phyloP scores from a whole-genome alignment of 73 alveolate genomes.

The Loxodes magnus region DNA sequence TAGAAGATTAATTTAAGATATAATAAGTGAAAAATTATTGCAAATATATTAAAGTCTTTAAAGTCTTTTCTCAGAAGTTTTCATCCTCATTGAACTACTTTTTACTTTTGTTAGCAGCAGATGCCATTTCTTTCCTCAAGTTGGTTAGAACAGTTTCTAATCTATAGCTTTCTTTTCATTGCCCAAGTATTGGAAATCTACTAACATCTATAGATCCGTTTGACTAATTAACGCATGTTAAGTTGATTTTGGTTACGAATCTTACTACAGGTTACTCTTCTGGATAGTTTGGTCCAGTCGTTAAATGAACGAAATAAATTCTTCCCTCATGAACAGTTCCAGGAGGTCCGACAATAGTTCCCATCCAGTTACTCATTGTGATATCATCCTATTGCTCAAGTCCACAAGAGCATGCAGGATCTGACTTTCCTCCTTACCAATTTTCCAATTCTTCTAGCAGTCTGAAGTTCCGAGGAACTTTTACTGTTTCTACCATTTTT shows the following conservation, averaged over 20 bases:
- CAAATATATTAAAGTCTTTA: no score
- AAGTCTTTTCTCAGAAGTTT: constrained; percentile 38
- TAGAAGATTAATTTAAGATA: no score
- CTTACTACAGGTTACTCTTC: constrained; percentile 73
- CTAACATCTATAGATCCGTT: constrained; percentile 50
- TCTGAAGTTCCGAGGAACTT: constrained; percentile 93
- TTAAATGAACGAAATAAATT: constrained; percentile 68
- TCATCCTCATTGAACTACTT: constrained; percentile 58
- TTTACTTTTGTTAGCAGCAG: constrained; percentile 48
- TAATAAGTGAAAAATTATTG: no score
- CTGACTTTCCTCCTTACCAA: constrained; percentile 87
- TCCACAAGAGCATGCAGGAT: constrained; percentile 84
- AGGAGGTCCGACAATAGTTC: constrained; percentile 86
- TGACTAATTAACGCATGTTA: constrained; percentile 74
- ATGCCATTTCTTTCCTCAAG: constrained; percentile 56
- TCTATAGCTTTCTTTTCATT: constrained; percentile 35
- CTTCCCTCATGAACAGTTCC: constrained; percentile 58
- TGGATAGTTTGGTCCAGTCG: constrained; percentile 86
- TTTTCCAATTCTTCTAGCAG: constrained; percentile 89
- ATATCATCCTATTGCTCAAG: constrained; percentile 78
- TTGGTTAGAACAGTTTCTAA: constrained; percentile 47
- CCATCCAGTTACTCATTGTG: constrained; percentile 92
- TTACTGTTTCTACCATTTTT: no score
- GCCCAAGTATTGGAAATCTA: constrained; percentile 34
- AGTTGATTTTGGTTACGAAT: constrained; percentile 71